Evolutionary conservation across 169 alveolate species (phyloP), one percentile per base, ranked within the genome.

Genomic region (Neospora caninum): DNA sequence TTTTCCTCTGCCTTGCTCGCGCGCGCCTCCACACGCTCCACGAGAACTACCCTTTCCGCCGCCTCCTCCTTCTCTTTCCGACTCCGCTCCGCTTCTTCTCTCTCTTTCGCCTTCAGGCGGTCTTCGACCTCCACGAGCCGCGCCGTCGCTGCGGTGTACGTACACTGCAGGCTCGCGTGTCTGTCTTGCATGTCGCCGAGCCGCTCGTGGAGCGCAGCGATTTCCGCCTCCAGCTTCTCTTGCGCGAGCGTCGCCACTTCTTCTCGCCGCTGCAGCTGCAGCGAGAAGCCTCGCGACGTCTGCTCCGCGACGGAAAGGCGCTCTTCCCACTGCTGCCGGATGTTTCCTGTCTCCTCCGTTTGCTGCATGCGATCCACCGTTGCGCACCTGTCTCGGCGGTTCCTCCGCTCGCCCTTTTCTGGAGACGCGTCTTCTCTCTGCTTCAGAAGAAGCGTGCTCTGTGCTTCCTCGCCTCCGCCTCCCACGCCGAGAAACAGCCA

Each of bases 361-460:
- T 36, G 84, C 84, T 34, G 84, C 84, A 73, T 73, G 84, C 84
- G 84, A n/a, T 73, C 84, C 39, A 73, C 84, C 10, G n/a, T 6
- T 25, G n/a, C 6, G 34, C 80, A 25, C 80, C 18, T 25, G 80
- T 4, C 31, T 25, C 80, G 4, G 80, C 80, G 20, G 45, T 36
- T n/a, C 49, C 36, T 13, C 10, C 80, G 10, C 36, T 16, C 13
- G 41, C 41, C 31, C 10, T 36, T n/a, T 73, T 43, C 43, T 43
- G 45, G 25, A 10, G 38, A n/a, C 45, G 84, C 27, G 43, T 22
- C 43, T 20, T n/a, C 42, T 7, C n/a, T 13, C 20, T 2, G 41
- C 84, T 34, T 1, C 42, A 9, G 38, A 13, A 18, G 84, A 13
- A 18, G 84, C 39, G 31, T 29, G 73, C 73, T 16, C 31, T 27